A percentile compares a stretch with the other conserved stretches of the same genome.
These are phyloP conservation scores for Linnemannia zychae DNA, from an alignment of 192 early-diverging fungal species.

Conservation along the genomic window DNA sequence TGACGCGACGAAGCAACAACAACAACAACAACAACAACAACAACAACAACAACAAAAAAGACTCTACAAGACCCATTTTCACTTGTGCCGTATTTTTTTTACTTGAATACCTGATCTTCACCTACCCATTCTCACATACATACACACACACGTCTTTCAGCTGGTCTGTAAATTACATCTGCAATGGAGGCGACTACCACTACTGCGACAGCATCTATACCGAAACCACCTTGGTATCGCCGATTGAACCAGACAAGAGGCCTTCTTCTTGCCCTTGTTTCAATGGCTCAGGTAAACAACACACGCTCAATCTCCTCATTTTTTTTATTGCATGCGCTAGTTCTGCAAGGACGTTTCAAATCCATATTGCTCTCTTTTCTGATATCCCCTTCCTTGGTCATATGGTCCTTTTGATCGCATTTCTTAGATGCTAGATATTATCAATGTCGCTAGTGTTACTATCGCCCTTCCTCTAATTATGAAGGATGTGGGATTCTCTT, in stretches of 20 bases:
- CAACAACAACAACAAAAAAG: background rate
- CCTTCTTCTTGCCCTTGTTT: slow-evolving; percentile 18
- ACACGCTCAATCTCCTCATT: background rate
- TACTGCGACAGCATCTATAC: background rate
- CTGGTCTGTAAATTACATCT: too few species aligned
- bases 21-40: background rate
- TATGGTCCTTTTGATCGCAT: too few species aligned
- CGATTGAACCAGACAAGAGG: slow-evolving; percentile 21
- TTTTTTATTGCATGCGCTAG: too few species aligned
- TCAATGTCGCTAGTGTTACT: slow-evolving; percentile 19
- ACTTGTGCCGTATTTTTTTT: background rate
- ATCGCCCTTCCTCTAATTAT: slow-evolving; percentile 12
- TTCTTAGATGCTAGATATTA: slow-evolving; percentile 7
- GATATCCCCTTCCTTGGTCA: too few species aligned
- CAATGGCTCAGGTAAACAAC: slow-evolving; percentile 29
- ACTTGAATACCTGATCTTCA: background rate
- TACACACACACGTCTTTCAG: background rate
- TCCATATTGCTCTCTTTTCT: too few species aligned
- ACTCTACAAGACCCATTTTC: background rate
- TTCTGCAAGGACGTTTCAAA: too few species aligned
- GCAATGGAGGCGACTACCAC: background rate
- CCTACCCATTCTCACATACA: background rate
- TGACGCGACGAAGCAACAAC: too few species aligned
- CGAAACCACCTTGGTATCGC: slow-evolving; percentile 15
- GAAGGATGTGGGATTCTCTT: slow-evolving; percentile 6